Base-by-base conservation (phyloP, 805 yeast species). In the Zygoascus ofunaensis region DNA sequence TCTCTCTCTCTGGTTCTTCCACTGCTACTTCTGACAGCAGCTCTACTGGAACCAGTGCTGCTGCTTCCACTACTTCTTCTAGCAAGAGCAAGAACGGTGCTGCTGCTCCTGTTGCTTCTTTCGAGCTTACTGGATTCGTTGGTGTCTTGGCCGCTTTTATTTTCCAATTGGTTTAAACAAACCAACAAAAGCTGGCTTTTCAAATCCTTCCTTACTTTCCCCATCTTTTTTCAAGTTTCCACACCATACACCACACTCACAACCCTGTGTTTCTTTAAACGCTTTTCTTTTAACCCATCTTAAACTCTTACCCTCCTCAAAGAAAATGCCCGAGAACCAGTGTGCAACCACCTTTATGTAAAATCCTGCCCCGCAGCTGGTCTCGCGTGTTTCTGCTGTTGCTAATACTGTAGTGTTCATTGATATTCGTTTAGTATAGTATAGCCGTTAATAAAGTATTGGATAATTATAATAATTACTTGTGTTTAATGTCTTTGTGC, bases 121-220 rank as follows among this genome's bases (percentile, higher is more conserved):
- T 49, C 35, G 41, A 51, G 12, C 32, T 49, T 32, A 15, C 52
- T 22, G 57, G 57, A 38, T 53, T 50, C 26, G 41, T 37, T 23
- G 57, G 57, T 38, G 54, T 50, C 30, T 20, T 37, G 14, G 42
- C 42, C 14, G 55, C 55, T 21, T 48, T 53, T 42, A 39, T 52
- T 35, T 43, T 51, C 44, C 57, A 53, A 45, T 43, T 44, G 30
- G 48, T 51, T 39, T 53, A 48, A 63, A 7, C 19, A 39, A 28
- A 26, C 30, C 12, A 8, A 26, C 30, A 26, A 26, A 12, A 8
- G 7, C 12, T 26, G 30, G 30, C 30, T 26, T n/a, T n/a, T n/a
- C n/a, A n/a, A n/a, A n/a, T n/a, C n/a, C n/a, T n/a, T n/a, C n/a
- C n/a, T n/a, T n/a, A n/a, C n/a, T n/a, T n/a, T n/a, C n/a, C n/a